A percentile compares a stretch with the other conserved stretches of the same genome.
Evolutionary conservation across 345 rosid species (phyloP).

Genomic region (Acer campestre): DNA sequence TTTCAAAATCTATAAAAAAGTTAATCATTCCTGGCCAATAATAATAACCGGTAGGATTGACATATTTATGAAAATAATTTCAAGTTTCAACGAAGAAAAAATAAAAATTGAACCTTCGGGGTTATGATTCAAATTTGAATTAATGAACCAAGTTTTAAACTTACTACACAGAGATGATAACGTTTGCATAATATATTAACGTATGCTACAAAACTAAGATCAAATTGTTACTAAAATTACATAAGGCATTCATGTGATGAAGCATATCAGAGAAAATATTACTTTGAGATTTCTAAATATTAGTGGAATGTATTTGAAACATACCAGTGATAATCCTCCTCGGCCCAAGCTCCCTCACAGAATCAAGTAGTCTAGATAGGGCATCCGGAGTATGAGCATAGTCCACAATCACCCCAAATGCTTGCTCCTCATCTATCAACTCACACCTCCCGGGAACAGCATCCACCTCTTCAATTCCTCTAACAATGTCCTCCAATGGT

Average conservation of each 20-base stretch:
- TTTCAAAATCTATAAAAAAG: not conserved
- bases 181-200: not conserved
- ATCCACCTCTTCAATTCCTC: slow-evolving; percentile 95
- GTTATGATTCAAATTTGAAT: not conserved
- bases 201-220: not conserved
- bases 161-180: not conserved
- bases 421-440: slow-evolving; percentile 91
- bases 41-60: no score
- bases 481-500: slow-evolving; percentile 89
- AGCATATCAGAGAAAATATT: not conserved
- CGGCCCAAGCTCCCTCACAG: slow-evolving; percentile 82
- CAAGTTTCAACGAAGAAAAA: not conserved
- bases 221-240: not conserved
- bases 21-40: no score
- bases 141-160: not conserved
- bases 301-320: slow-evolving; percentile 17
- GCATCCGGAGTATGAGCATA: slow-evolving; percentile 82
- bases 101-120: not conserved
- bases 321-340: slow-evolving; percentile 88
- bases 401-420: slow-evolving; percentile 92
- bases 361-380: slow-evolving; percentile 84
- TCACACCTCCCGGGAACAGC: slow-evolving; percentile 97
- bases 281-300: not conserved
- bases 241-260: not conserved
- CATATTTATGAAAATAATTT: not conserved